Percentiles rank a stretch among this genome's conserved stretches.
Conservation (phyloP, 257 asterid genomes). For the Leptodermis oblonga region DNA sequence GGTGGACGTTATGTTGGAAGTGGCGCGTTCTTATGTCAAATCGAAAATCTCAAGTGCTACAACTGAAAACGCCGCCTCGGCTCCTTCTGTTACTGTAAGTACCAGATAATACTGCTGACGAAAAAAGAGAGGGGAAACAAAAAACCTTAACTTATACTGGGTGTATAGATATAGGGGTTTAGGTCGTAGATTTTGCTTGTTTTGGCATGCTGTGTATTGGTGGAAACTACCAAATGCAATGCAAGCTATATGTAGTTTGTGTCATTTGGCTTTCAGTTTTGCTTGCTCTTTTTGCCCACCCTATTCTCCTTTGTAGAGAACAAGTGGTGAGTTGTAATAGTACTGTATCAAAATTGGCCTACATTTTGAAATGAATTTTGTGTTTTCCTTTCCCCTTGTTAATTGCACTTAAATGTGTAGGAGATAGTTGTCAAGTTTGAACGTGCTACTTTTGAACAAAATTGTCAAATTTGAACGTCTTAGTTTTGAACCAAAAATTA, state of each 20-base stretch:
- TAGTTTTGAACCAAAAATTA: no score
- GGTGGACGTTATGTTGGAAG: slow-evolving; percentile 62
- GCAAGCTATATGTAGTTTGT: slow-evolving; percentile 13
- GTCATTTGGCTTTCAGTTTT: slow-evolving; percentile 6
- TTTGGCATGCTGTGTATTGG: neutral
- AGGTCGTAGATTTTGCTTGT: neutral
- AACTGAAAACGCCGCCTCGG: slow-evolving; percentile 21
- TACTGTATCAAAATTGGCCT: neutral
- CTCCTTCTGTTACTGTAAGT: slow-evolving; percentile 31
- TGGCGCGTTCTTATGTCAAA: slow-evolving; percentile 56
- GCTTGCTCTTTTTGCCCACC: slow-evolving; percentile 37
- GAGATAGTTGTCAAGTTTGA: no score
- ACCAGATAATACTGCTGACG: slow-evolving; percentile 14
- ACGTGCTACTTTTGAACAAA: no score
- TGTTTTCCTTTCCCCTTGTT: no score
- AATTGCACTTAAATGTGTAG: no score
- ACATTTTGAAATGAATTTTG: neutral
- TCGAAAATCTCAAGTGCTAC: slow-evolving; percentile 38
- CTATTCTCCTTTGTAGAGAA: slow-evolving; percentile 40
- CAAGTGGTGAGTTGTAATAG: slow-evolving; percentile 37
- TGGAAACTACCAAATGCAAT: neutral
- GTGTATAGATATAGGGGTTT: neutral
- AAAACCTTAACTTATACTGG: neutral
- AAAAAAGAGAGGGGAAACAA: neutral
- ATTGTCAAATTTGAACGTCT: no score